These are phyloP conservation scores for Dryadomyces quercivorus DNA, from an alignment of 2,329 filamentous ascomycete species.

Conservation along the genomic window DNA sequence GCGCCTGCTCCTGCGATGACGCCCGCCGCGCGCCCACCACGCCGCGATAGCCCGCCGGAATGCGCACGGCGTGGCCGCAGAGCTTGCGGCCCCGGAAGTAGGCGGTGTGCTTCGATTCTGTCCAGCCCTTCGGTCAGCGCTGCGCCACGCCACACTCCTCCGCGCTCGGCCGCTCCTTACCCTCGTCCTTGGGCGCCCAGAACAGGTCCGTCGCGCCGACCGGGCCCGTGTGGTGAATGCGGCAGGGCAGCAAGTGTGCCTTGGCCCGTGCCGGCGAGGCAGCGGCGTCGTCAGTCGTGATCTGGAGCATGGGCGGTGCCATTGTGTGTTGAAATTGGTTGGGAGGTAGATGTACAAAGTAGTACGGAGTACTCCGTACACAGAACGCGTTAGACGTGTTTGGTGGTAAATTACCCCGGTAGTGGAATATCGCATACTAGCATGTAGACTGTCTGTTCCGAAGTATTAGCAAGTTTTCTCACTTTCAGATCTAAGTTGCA, in stretches of 20 bases:
- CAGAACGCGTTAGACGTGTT: neutral
- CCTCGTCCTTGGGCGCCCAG: constrained; percentile 47
- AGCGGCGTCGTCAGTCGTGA: constrained; percentile 18
- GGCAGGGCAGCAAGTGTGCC: constrained; percentile 68
- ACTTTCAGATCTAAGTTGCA: too few relatives aligned
- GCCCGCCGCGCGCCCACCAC: constrained; percentile 37
- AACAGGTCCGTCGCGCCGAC: constrained; percentile 52
- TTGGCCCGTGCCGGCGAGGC: constrained; percentile 26
- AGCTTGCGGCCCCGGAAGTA: constrained; percentile 77
- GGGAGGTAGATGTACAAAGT: too few relatives aligned
- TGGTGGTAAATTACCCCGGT: neutral
- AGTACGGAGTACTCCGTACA: too few relatives aligned
- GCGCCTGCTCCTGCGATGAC: constrained; percentile 19
- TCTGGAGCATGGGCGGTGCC: constrained; percentile 29
- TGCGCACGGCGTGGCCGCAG: constrained; percentile 48
- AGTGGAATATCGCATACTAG: neutral
- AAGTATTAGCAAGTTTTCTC: too few relatives aligned
- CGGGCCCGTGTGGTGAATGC: constrained; percentile 65
- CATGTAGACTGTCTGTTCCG: too few relatives aligned
- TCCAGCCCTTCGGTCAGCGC: neutral
- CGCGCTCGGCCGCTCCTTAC: neutral
- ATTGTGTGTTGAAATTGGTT: constrained; percentile 16
- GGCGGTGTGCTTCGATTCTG: constrained; percentile 30
- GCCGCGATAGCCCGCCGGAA: constrained; percentile 64
- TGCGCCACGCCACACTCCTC: too few relatives aligned